Evolutionary conservation across 441 rosid species (phyloP), one percentile per base, ranked within the genome.

Genomic region (Daphne laureola): DNA sequence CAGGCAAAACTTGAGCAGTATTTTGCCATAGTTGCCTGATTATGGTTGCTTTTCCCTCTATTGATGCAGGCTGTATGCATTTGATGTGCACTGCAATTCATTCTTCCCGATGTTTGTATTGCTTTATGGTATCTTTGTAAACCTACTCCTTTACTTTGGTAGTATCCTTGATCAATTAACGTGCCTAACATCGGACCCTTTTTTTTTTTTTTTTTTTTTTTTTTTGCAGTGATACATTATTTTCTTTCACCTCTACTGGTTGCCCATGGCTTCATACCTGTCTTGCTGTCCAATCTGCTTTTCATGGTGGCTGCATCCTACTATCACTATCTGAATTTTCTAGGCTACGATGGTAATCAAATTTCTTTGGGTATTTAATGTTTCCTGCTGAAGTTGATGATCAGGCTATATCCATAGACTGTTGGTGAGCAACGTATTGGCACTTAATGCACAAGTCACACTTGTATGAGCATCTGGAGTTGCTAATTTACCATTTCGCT

Each of bases 41-140:
- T 50, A 50, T 71, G 51, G 57, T 57, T 56, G 17, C 35, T 27
- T 42, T 67, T 52, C 53, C 49, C 7, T 23, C 44, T 72, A 49
- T 60, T 43, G 43, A 54, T 78, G 57, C 69, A 90, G 99, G 99
- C 65, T 93, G 50, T 93, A 93, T 57, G 86, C 99, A 57, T 90
- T 93, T 75, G 99, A 93, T 56, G 99, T 93, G 76, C 96, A 93
- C 84, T 93, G 99, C 97, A 93, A 93, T 79, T 85, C 99, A 46
- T 93, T 93, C 95, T 90, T 93, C 79, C 99, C 99, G 26, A 63
- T 93, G 93, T 93, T 93, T 64, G 86, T 85, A 26, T 65, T 87
- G 75, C 97, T 90, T 53, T 85, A 87, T 15, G 97, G 99, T 90
- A 84, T 62, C 61, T 62, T 12, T 57, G 18, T 47, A 48, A 42